Percentiles rank a stretch among this genome's conserved stretches.
These are phyloP conservation scores for Fusarium xylarioides DNA, from an alignment of 2,329 filamentous ascomycete genomes.

Conservation along the genomic window DNA sequence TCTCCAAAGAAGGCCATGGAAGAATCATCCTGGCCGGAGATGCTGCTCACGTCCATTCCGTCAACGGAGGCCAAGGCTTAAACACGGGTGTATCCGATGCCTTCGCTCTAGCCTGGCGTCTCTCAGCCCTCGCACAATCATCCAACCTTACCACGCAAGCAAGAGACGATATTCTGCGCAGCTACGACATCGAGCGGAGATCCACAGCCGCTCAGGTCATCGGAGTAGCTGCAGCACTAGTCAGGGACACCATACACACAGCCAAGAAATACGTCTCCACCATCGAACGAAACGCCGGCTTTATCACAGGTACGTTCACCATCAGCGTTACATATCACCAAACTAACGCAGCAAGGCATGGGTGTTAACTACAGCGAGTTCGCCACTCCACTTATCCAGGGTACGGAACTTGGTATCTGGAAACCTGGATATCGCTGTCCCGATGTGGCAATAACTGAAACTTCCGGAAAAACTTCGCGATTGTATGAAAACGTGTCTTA, in stretches of 20 bases:
- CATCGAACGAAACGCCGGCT: constrained; percentile 58
- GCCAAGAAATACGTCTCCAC: constrained; percentile 58
- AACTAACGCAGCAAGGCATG: constrained; percentile 13
- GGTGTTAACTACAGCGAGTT: constrained; percentile 22
- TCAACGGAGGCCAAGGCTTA: constrained; percentile 66
- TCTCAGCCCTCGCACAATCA: constrained; percentile 45
- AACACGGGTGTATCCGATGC: constrained; percentile 68
- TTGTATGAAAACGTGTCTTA: constrained; percentile 5
- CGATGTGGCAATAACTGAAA: neutral
- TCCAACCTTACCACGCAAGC: constrained; percentile 12
- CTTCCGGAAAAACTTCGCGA: neutral
- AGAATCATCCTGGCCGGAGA: constrained; percentile 64
- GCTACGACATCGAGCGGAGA: constrained; percentile 56
- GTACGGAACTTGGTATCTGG: constrained; percentile 7
- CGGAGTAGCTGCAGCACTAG: constrained; percentile 56
- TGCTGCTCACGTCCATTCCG: constrained; percentile 65
- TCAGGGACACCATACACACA: constrained; percentile 54
- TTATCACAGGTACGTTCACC: constrained; percentile 53
- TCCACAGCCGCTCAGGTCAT: constrained; percentile 56
- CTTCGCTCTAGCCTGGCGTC: constrained; percentile 64
- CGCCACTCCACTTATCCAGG: constrained; percentile 15
- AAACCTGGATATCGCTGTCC: constrained; percentile 28
- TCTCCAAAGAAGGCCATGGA: constrained; percentile 52
- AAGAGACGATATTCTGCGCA: constrained; percentile 46
- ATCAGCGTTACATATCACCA: neutral